Evolutionary conservation across 148 eudicot species (phyloP).

Genomic region (Rhododendron kiyosumense): DNA sequence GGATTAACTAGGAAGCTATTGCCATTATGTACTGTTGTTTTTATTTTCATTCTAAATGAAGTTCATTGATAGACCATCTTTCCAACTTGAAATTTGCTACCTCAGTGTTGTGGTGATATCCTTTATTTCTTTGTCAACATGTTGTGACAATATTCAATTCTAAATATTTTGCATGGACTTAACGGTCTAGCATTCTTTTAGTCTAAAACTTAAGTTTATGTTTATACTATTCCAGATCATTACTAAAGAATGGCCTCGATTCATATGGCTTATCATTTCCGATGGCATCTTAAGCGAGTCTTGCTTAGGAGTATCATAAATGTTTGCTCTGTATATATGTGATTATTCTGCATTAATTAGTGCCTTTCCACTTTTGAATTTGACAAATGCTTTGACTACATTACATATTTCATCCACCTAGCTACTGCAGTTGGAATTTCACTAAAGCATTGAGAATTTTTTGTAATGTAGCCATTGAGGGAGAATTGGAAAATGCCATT

Average conservation of each 20-base stretch:
- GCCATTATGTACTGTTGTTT: neutral
- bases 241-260: neutral
- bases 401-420: neutral
- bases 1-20: neutral
- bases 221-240: neutral
- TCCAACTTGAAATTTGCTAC: neutral
- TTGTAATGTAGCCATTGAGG: constrained; percentile 71
- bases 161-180: neutral
- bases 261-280: neutral
- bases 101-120: neutral
- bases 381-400: neutral
- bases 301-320: neutral
- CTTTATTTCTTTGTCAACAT: neutral
- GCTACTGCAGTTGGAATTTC: constrained; percentile 14
- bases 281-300: neutral
- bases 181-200: neutral
- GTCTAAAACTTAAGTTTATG: neutral
- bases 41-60: neutral
- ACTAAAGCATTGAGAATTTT: constrained; percentile 23
- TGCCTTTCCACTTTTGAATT: neutral
- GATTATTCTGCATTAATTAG: neutral
- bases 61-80: neutral
- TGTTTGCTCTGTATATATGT: neutral
- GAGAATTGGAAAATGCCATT: constrained; percentile 72
- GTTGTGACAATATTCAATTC: neutral